Conservation (phyloP, 306 rosid genomes). For the Mimosa bimucronata region DNA sequence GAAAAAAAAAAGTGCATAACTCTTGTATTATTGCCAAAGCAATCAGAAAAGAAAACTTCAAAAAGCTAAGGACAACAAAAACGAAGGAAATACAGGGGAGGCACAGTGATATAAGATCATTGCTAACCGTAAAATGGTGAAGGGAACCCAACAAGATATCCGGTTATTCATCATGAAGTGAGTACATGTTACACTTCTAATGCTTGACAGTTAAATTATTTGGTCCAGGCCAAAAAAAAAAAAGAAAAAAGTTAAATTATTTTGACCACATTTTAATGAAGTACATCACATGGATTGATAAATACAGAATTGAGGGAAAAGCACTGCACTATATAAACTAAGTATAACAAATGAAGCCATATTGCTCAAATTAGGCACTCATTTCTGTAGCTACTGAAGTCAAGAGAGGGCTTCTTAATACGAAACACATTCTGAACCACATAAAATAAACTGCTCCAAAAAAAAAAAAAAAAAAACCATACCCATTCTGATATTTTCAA, state of each 20-base stretch:
- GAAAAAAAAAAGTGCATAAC: slow-evolving; percentile 19
- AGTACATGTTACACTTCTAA: too few species aligned
- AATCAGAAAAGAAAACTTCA: background rate
- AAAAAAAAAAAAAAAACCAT: too few species aligned
- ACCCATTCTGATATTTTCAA: slow-evolving; percentile 1
- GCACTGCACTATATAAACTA: slow-evolving; percentile 21
- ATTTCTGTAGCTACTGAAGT: background rate
- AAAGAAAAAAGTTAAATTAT: background rate
- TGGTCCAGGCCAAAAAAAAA: too few species aligned
- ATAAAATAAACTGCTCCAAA: background rate
- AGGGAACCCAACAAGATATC: background rate
- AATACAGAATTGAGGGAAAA: slow-evolving; percentile 17
- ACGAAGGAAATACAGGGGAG: background rate
- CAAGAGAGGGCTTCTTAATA: background rate
- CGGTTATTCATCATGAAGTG: too few species aligned
- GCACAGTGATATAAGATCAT: background rate
- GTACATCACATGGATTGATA: background rate
- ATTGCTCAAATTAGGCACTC: background rate
- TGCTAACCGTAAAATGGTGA: background rate
- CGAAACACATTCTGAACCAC: background rate
- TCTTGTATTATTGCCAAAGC: slow-evolving; percentile 6
- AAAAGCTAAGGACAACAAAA: background rate
- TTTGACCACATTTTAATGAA: too few species aligned
- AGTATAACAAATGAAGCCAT: background rate
- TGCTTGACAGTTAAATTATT: too few species aligned